These are phyloP conservation scores for Colletotrichum sp. DNA, from an alignment of 2,329 filamentous ascomycete species.

Conservation along the genomic window DNA sequence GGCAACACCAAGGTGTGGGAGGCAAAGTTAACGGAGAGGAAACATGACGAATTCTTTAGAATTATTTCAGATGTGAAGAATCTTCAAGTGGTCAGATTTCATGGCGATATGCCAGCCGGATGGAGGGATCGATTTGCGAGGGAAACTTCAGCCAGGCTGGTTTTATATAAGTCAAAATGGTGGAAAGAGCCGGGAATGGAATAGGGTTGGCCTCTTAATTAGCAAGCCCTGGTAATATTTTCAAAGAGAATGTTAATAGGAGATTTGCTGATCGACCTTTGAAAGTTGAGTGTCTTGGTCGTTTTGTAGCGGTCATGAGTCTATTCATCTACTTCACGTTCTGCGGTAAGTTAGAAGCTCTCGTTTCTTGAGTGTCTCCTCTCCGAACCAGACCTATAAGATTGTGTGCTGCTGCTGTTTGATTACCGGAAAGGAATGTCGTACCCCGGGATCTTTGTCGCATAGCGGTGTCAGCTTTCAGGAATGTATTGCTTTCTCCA, in stretches of 20 bases:
- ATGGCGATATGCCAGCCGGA: neutral
- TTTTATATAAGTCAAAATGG: neutral
- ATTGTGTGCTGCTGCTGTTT: neutral
- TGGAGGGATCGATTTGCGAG: constrained; percentile 10
- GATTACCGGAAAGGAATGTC: neutral
- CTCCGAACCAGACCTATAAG: neutral
- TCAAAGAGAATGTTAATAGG: neutral
- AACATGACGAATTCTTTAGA: constrained; percentile 6
- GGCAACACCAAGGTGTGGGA: neutral
- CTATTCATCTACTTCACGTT: neutral
- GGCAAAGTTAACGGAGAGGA: constrained; percentile 4
- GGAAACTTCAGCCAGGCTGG: neutral
- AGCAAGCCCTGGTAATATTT: neutral
- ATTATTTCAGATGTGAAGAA: neutral
- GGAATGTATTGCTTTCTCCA: neutral
- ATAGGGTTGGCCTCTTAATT: neutral
- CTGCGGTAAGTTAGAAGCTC: neutral
- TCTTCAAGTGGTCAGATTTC: constrained; percentile 1
- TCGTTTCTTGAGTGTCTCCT: neutral
- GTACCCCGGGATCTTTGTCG: neutral
- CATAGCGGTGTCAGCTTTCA: neutral
- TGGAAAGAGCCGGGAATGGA: constrained; percentile 16
- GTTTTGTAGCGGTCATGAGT: neutral
- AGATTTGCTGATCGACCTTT: neutral
- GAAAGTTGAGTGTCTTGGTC: neutral